A percentile compares a stretch with the other conserved stretches of the same genome.
These are phyloP conservation scores for Chytriomyces sp. DNA, from an alignment of 192 early-diverging fungal species.

Conservation along the genomic window DNA sequence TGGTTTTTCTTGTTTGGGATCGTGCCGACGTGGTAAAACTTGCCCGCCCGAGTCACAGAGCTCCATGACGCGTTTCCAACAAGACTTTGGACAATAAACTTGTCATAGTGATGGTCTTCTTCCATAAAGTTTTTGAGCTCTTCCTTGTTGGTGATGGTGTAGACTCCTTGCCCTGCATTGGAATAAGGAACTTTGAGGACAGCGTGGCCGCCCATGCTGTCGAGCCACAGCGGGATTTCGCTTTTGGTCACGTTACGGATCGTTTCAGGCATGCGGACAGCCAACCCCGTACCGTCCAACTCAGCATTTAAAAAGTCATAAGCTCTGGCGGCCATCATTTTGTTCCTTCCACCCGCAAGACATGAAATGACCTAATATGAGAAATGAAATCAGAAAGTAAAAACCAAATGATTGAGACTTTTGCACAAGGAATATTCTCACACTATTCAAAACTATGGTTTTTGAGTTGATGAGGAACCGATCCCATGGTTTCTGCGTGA, in stretches of 20 bases:
- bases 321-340: conserved; percentile 86
- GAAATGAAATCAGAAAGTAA: not conserved
- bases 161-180: conserved; percentile 87
- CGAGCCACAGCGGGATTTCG: conserved; percentile 82
- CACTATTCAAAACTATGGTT: conserved; percentile 78
- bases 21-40: conserved; percentile 90
- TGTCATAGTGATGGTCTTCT: conserved; percentile 82
- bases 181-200: conserved; percentile 88
- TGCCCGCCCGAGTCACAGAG: conserved; percentile 71
- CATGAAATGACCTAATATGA: conserved; percentile 71
- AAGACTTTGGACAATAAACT: conserved; percentile 87
- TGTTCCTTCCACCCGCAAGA: conserved; percentile 86
- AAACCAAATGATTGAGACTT: conserved; percentile 1
- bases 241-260: conserved; percentile 81
- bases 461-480: conserved; percentile 77
- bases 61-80: conserved; percentile 89
- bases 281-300: conserved; percentile 69
- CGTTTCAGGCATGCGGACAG: conserved; percentile 80
- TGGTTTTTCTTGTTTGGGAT: conserved; percentile 89
- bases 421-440: conserved; percentile 8
- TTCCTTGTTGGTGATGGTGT: conserved; percentile 79
- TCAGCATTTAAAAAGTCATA: conserved; percentile 88
- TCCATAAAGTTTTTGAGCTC: conserved; percentile 79
- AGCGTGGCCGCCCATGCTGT: conserved; percentile 87
- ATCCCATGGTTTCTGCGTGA: conserved; percentile 89